phyloP scores from a whole-genome alignment of 305 asterid genomes.

The Caryopteris hybrid region DNA sequence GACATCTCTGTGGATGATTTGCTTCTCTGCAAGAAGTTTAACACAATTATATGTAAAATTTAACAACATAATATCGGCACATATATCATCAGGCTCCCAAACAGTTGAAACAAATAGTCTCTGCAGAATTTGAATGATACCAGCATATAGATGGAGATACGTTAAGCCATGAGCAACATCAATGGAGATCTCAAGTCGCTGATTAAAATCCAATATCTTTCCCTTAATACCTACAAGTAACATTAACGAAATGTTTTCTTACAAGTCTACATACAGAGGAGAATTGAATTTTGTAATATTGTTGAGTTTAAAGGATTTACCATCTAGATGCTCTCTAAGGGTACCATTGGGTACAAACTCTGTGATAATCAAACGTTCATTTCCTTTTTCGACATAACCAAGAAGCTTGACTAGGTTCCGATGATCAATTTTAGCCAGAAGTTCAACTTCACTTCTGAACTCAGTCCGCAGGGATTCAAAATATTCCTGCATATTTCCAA shows the following conservation, averaged over 20 bases:
- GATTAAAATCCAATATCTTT: constrained; percentile 79
- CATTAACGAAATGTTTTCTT: constrained; percentile 15
- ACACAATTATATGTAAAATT: constrained; percentile 3
- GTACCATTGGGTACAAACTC: constrained; percentile 95
- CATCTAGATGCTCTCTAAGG: constrained; percentile 95
- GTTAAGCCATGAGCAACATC: constrained; percentile 94
- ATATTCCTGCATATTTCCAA: constrained; percentile 44
- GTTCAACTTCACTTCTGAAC: constrained; percentile 89
- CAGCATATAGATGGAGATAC: constrained; percentile 89
- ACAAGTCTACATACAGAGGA: not conserved
- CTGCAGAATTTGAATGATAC: constrained; percentile 34
- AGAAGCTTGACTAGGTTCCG: constrained; percentile 93
- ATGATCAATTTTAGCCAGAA: constrained; percentile 93
- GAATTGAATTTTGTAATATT: not conserved
- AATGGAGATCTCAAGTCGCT: constrained; percentile 86
- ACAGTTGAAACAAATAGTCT: constrained; percentile 8
- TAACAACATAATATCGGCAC: not conserved
- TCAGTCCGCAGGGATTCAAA: constrained; percentile 59
- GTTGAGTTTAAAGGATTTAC: constrained; percentile 39
- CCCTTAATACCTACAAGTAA: constrained; percentile 61
- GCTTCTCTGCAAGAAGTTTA: constrained; percentile 59
- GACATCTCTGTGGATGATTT: constrained; percentile 95
- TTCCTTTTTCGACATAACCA: constrained; percentile 84
- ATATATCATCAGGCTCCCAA: not conserved
- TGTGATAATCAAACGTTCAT: constrained; percentile 85